Base-by-base conservation (phyloP, 176 grass and related monocot genomes). In the Carex cristatella region DNA sequence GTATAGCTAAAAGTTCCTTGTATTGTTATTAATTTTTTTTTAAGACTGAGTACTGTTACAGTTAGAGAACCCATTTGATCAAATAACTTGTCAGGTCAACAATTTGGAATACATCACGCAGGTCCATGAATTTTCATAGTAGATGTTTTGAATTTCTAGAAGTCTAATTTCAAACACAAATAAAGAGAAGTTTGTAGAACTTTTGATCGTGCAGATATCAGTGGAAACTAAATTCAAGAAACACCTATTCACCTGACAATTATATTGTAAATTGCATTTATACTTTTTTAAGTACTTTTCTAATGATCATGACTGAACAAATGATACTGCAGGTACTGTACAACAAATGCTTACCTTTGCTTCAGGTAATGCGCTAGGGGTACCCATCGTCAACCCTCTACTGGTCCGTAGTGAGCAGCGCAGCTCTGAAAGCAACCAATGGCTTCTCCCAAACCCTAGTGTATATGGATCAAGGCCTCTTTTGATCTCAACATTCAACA, bases 381-480 rank as follows among this genome's bases (percentile, higher is more conserved):
- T 94, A 38, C 91, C 95, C 1, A 69, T 93, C 19, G 91, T 98
- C 2, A 62, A 98, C 79, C 77, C 95, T 0, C 28, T 89, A 18
- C 15, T 98, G 78, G 35, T 98, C 64, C 91, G 90, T 63, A 82
- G 23, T 27, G 88, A 94, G 84, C 87, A 90, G 67, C 87, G 88
- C 0, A 91, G 84, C 70, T 64, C 90, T 31, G 95, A 97, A 89
- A 94, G 95, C 92, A 97, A 97, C 84, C 89, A 94, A 28, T 97
- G 95, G 95, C 86, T 94, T 23, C 88, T 98, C 63, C 95, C 92
- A 2, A 70, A 87, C 53, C 89, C 92, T 1, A 55, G 18, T 70
- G 85, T 79, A 1, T 98, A 90, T 44, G 88, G 92, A 37, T 72
- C 89, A 53, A 82, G 84, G 49, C 90, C 87, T 40, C 86, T 98